Evolutionary conservation across 352 stramenopile species (phyloP).

Genomic region (Saprolegnia parasitica): DNA sequence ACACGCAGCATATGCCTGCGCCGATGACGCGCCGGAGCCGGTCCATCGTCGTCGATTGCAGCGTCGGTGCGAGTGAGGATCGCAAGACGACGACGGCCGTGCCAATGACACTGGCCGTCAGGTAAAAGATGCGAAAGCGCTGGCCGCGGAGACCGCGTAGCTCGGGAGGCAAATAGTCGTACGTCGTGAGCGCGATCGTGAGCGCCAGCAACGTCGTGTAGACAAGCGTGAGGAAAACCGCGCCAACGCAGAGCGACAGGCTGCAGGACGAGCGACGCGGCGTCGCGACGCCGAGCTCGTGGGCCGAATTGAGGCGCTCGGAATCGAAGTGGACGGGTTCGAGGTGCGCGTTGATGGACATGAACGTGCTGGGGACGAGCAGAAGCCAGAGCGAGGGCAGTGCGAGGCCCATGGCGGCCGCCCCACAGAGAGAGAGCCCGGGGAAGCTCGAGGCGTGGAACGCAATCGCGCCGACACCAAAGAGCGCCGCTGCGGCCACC

Average conservation of each 20-base stretch:
- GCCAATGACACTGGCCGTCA: neutral
- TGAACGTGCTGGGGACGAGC: neutral
- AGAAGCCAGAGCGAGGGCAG: slow-evolving; percentile 1
- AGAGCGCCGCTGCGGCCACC: neutral
- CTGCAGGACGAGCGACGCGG: neutral
- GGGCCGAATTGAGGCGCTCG: no score
- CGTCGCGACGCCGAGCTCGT: no score
- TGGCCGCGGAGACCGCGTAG: slow-evolving; percentile 13
- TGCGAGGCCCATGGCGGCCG: neutral
- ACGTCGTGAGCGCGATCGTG: slow-evolving; percentile 19
- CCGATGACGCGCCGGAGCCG: no score
- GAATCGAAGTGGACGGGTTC: neutral
- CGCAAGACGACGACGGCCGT: neutral
- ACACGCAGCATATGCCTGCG: no score
- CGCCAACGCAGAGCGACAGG: neutral
- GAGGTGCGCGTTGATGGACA: neutral
- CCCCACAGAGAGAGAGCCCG: neutral
- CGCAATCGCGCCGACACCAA: neutral
- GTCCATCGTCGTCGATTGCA: neutral
- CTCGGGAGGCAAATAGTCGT: slow-evolving; percentile 24
- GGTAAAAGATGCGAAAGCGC: slow-evolving; percentile 17
- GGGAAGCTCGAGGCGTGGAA: neutral
- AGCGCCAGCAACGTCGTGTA: no score
- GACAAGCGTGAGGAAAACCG: neutral
- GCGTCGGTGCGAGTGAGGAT: neutral